These are phyloP conservation scores for Planoprotostelium fungivorum DNA, from an alignment of 78 protist species.

Conservation along the genomic window DNA sequence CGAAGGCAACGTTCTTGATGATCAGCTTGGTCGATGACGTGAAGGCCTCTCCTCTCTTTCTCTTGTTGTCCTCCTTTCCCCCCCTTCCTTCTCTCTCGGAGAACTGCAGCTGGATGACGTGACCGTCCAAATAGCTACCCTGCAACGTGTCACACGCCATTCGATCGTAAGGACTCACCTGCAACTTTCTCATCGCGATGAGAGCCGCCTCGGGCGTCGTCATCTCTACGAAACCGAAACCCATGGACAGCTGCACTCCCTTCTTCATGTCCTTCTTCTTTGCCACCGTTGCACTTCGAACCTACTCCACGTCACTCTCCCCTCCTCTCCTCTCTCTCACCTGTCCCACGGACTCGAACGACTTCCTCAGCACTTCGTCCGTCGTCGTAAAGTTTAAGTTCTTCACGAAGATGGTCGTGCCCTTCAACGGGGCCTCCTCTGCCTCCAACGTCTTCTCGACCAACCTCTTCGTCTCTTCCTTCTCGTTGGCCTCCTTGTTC, in stretches of 20 bases:
- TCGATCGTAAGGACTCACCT: background rate
- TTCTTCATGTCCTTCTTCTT: constrained; percentile 22
- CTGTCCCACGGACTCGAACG: constrained; percentile 22
- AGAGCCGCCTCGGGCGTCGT: constrained; percentile 19
- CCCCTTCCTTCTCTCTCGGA: constrained; percentile 3
- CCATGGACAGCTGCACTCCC: constrained; percentile 48
- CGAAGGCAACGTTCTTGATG: constrained; percentile 95
- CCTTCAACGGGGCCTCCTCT: constrained; percentile 5
- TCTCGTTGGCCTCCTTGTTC: background rate
- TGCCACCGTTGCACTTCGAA: constrained; percentile 19
- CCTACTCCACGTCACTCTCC: background rate
- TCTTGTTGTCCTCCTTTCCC: background rate
- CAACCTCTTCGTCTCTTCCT: background rate
- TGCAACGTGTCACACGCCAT: background rate
- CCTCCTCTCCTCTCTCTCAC: background rate
- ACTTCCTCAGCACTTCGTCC: constrained; percentile 46
- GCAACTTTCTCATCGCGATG: constrained; percentile 18
- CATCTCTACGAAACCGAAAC: constrained; percentile 87
- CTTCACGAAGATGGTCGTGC: constrained; percentile 77
- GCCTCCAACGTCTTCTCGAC: background rate
- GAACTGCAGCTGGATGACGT: constrained; percentile 53
- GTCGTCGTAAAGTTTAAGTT: constrained; percentile 83
- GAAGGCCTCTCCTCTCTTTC: background rate
- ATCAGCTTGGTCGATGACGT: constrained; percentile 59
- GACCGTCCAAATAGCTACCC: constrained; percentile 49